Evolutionary conservation across 352 stramenopile species (phyloP).

Genomic region (Pythium vanterpoolii): DNA sequence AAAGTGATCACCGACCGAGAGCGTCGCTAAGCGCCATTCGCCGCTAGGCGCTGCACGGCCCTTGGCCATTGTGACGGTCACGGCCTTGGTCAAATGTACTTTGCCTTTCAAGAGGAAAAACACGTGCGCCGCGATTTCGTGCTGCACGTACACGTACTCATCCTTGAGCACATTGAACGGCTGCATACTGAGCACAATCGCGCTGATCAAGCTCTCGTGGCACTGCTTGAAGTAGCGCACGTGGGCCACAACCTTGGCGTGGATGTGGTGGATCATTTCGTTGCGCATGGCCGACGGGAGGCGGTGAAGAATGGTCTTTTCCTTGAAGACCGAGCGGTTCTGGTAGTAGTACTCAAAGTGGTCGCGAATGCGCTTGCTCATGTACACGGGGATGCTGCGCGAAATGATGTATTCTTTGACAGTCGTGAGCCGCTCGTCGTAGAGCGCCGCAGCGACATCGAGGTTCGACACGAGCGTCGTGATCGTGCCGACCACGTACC

Average conservation of each 20-base stretch:
- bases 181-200: slow-evolving; percentile 80
- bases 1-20: slow-evolving; percentile 68
- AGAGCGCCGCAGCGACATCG: slow-evolving; percentile 61
- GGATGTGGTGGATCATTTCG: slow-evolving; percentile 81
- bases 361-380: slow-evolving; percentile 67
- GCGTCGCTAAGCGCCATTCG: slow-evolving; percentile 43
- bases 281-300: slow-evolving; percentile 74
- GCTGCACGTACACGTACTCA: slow-evolving; percentile 75
- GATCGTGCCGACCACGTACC: slow-evolving; percentile 85
- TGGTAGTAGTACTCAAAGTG: slow-evolving; percentile 88
- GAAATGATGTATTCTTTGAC: slow-evolving; percentile 89
- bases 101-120: slow-evolving; percentile 84
- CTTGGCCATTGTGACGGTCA: slow-evolving; percentile 30
- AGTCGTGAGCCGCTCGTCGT: slow-evolving; percentile 73
- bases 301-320: slow-evolving; percentile 58
- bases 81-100: slow-evolving; percentile 55
- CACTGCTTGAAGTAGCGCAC: slow-evolving; percentile 74
- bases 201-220: slow-evolving; percentile 77
- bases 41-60: slow-evolving; percentile 17
- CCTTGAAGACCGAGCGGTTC: slow-evolving; percentile 82
- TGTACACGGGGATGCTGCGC: slow-evolving; percentile 61
- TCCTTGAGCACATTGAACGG: slow-evolving; percentile 75
- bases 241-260: slow-evolving; percentile 62
- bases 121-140: slow-evolving; percentile 81
- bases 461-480: slow-evolving; percentile 78